phyloP scores from a whole-genome alignment of 2,329 filamentous ascomycete species.

The Fusarium chlamydosporum region DNA sequence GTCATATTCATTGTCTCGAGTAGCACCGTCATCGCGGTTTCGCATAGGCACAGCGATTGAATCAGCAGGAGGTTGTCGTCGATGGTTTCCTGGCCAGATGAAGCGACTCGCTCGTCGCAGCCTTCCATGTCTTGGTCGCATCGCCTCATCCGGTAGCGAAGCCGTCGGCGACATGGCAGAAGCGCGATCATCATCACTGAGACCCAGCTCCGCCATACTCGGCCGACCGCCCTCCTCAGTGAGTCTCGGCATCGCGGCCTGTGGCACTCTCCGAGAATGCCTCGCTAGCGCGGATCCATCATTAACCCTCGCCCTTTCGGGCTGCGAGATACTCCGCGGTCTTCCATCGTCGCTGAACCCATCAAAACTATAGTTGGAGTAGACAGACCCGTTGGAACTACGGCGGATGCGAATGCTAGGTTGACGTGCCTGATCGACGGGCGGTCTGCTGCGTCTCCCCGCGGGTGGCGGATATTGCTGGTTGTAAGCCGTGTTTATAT shows the following conservation, averaged over 20 bases:
- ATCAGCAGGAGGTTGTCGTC: constrained; percentile 19
- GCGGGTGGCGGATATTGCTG: constrained; percentile 10
- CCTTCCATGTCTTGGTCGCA: constrained; percentile 8
- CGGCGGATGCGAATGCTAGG: constrained; percentile 50
- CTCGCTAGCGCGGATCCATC: constrained; percentile 45
- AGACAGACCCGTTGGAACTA: constrained; percentile 45
- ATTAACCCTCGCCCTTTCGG: constrained; percentile 46
- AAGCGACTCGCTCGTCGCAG: constrained; percentile 48
- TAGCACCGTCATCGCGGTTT: constrained; percentile 20
- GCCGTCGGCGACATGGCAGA: constrained; percentile 47
- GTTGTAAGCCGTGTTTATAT: constrained; percentile 3
- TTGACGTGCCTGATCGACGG: constrained; percentile 37
- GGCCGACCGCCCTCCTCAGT: constrained; percentile 58
- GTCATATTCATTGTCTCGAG: constrained; percentile 55
- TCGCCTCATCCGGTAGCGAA: constrained; percentile 49
- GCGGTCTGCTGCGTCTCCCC: constrained; percentile 33
- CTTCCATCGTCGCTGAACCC: constrained; percentile 41
- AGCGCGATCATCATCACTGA: constrained; percentile 24
- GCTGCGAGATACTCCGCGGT: constrained; percentile 57
- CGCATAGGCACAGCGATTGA: constrained; percentile 12
- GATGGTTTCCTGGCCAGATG: constrained; percentile 48
- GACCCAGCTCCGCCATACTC: constrained; percentile 55
- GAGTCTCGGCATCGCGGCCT: constrained; percentile 56
- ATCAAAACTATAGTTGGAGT: constrained; percentile 37
- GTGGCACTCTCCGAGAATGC: constrained; percentile 53